A percentile compares a stretch with the other conserved stretches of the same genome.
These are phyloP conservation scores for Olyra latifolia DNA, from an alignment of 176 grass and related monocot species.

Conservation along the genomic window DNA sequence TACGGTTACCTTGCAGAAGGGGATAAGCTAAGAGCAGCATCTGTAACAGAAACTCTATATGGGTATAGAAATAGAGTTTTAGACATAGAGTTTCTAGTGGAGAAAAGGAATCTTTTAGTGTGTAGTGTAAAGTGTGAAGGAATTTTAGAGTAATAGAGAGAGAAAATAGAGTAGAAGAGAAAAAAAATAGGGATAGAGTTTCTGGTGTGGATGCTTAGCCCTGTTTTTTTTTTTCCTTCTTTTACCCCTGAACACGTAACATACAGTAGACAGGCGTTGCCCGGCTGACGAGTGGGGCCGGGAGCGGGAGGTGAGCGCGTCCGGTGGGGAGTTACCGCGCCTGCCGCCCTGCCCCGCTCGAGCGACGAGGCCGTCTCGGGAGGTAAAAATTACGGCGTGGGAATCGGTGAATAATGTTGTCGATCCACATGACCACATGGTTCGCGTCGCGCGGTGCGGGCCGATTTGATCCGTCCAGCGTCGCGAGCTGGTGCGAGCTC, in stretches of 20 bases:
- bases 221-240: background rate
- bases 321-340: constrained; percentile 4
- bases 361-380: constrained; percentile 20
- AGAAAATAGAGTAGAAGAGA: too few relatives aligned
- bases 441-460: constrained; percentile 6
- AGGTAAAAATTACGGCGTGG: constrained; percentile 22
- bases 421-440: constrained; percentile 65
- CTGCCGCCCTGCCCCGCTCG: background rate
- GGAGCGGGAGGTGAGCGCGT: background rate
- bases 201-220: too few relatives aligned
- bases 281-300: background rate
- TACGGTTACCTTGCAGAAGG: constrained; percentile 5
- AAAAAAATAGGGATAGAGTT: too few relatives aligned
- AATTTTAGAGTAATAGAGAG: too few relatives aligned
- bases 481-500: constrained; percentile 19
- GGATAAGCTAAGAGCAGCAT: background rate
- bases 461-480: background rate
- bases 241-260: background rate
- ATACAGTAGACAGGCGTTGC: too few relatives aligned
- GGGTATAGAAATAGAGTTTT: too few relatives aligned
- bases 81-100: too few relatives aligned
- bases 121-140: too few relatives aligned
- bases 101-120: too few relatives aligned
- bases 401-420: constrained; percentile 17
- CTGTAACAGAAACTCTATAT: too few relatives aligned